Base-by-base conservation (phyloP, 768 basidiomycete species). In the Tylopilus felleus region DNA sequence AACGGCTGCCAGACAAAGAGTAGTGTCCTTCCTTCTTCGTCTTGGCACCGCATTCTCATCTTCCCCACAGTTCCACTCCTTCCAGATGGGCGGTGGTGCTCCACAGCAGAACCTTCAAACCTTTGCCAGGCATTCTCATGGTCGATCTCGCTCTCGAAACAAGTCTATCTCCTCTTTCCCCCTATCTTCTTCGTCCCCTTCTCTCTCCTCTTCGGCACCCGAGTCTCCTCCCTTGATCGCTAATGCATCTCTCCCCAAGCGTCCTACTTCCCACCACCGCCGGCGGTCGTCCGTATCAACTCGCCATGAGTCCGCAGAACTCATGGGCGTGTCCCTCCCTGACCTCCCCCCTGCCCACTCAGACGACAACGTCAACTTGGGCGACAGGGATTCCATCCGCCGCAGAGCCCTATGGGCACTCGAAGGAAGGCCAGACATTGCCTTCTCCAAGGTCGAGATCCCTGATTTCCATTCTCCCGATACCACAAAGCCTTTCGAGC, bases 241-340 rank as follows among this genome's bases (percentile, higher is more conserved):
- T 5, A 36, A 69, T 27, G 46, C 42, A 52, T 60, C 65, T 62
- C 55, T 60, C 42, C 33, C 79, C 25, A 86, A 84, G 62, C 86
- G 84, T 60, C 70, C 67, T 29, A 80, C 80, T 54, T 94, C 93
- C 0, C 91, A 92, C 61, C 93, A 95, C 62, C 80, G 83, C 14
- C 89, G 93, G 45, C 82, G 83, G 39, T 93, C 92, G 1, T 92
- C 90, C 23, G 90, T 96, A 25, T 92, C 93, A 10, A 95, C 93
- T 38, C 85, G 92, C 56, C 81, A 80, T 60, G 93, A 96, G 74
- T 93, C 91, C 19, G 88, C 91, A 17, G 93, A 95, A 63, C 75
- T 96, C 65, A 94, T 96, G 89, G 90, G 91, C 25, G 80, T 90
- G 13, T 72, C 86, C 22, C 73, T 89, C 36, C 84, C 88, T 13